Evolutionary conservation across 805 yeast genomes (phyloP), one percentile per base, ranked within the genome.

Genomic region (Monosporozyma aerobia): DNA sequence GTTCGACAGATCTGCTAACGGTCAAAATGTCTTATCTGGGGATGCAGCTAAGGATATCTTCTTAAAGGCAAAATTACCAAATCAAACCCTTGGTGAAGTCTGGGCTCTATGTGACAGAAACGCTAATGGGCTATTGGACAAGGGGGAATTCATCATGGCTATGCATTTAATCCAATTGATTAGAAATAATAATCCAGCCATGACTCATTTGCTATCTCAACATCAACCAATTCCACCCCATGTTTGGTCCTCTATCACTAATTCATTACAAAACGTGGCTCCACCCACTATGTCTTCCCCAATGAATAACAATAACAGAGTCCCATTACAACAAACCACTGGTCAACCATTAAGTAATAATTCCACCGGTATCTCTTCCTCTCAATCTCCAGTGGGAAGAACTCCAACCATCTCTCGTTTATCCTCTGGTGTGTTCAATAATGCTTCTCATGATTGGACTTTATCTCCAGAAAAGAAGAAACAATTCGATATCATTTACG

Each of bases 51-150:
- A 87, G 63, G 86, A 78, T 49, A 90, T 94, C 54, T 90, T 94
- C 63, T 69, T 88, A 63, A 94, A 92, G 73, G 96, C 99, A 1
- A 83, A 85, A 58, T 73, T 94, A 53, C 89, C 96, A 29, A 85
- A 83, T 37, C 78, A 79, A 27, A 77, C 82, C 1, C 74, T 94
- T 56, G 96, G 95, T 53, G 85, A 83, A 64, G 83, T 94, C 54
- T 94, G 99, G 99, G 78, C 78, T 51, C 74, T 92, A 53, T 94
- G 87, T 45, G 99, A 94, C 66, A 80, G 82, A 55, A 77, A 78
- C 51, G 82, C 82, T 59, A 70, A 78, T 1, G 99, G 99, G 5
- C 74, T 79, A 52, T 78, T 94, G 60, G 76, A 79, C 53, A 79
- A 82, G 63, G 77, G 82, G 14, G 90, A 88, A 65, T 94, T 94